Percentiles rank a stretch among this genome's conserved stretches.
Evolutionary conservation across 345 rosid species (phyloP).

Genomic region (Firmiana major): DNA sequence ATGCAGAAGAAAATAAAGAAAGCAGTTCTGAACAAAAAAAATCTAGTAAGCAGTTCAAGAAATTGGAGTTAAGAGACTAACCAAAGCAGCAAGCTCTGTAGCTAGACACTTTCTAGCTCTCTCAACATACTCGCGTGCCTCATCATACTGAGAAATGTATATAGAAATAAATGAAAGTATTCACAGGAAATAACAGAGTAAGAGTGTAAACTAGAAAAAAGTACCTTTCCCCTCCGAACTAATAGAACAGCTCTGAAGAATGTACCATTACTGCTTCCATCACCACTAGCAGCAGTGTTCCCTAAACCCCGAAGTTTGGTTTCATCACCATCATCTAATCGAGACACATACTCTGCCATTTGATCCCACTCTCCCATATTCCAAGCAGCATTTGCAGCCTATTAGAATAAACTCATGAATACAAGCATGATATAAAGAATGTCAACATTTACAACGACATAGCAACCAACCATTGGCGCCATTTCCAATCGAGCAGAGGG

Average conservation of each 20-base stretch:
- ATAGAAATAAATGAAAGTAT: constrained; percentile 3
- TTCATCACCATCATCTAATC: constrained; percentile 96
- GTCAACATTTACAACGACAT: constrained; percentile 14
- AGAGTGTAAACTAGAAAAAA: not conserved
- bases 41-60: not conserved
- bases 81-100: constrained; percentile 99
- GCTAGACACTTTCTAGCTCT: constrained; percentile 96
- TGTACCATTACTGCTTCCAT: constrained; percentile 95
- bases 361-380: constrained; percentile 99
- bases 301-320: constrained; percentile 76
- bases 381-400: constrained; percentile 99
- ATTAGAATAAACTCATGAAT: constrained; percentile 12
- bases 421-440: constrained; percentile 13
- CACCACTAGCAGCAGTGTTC: constrained; percentile 81
- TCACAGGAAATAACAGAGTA: not conserved
- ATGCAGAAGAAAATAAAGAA: not conserved
- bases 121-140: constrained; percentile 92
- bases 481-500: constrained; percentile 94
- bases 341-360: constrained; percentile 96
- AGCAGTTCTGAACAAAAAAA: not conserved
- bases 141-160: constrained; percentile 59
- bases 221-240: constrained; percentile 80
- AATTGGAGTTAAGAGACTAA: constrained; percentile 32
- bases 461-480: constrained; percentile 91
- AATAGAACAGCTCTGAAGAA: constrained; percentile 91